These are phyloP conservation scores for Rhododendron vialii DNA, from an alignment of 148 eudicot species.

Conservation along the genomic window DNA sequence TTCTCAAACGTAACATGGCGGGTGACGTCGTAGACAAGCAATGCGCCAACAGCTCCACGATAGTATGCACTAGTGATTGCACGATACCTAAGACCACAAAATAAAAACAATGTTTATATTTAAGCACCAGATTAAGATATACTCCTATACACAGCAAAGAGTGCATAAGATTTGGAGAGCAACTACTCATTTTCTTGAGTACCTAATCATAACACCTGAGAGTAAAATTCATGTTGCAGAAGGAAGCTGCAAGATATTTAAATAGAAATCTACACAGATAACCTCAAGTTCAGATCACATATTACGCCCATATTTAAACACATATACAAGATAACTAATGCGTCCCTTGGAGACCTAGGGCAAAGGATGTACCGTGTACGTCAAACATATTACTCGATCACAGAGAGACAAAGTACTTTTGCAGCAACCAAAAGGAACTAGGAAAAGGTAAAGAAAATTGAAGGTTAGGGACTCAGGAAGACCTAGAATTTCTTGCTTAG, in stretches of 20 bases:
- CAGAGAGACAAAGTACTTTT: neutral
- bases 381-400: neutral
- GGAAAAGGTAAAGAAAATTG: neutral
- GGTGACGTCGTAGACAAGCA: constrained; percentile 47
- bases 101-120: neutral
- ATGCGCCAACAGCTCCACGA: constrained; percentile 52
- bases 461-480: neutral
- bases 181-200: neutral
- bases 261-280: neutral
- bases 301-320: neutral
- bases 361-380: neutral
- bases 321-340: neutral
- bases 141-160: neutral
- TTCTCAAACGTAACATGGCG: constrained; percentile 44
- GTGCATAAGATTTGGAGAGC: neutral
- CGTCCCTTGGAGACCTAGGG: neutral
- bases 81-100: constrained; percentile 30
- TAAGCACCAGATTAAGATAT: neutral
- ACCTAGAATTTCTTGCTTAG: neutral
- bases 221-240: neutral
- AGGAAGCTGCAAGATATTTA: neutral
- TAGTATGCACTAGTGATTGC: constrained; percentile 57
- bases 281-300: neutral
- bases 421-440: neutral
- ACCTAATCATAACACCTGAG: neutral